Evolutionary conservation across 768 basidiomycete genomes (phyloP).

Genomic region (Boletus tomentosulus): DNA sequence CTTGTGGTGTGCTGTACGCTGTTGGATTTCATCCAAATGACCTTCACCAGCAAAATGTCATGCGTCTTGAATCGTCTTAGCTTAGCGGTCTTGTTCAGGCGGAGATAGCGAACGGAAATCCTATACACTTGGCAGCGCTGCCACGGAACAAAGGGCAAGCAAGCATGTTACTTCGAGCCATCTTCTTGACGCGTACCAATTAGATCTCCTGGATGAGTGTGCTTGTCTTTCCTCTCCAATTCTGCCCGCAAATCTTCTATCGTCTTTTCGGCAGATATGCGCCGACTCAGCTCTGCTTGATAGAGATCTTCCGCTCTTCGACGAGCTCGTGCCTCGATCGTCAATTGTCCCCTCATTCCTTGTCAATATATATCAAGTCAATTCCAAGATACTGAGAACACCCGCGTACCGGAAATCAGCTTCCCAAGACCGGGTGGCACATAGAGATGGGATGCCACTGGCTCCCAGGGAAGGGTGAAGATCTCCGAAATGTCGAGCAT

Average conservation of each 20-base stretch:
- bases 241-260: conserved; percentile 15
- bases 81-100: too few relatives aligned
- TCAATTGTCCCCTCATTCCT: conserved; percentile 35
- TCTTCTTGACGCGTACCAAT: neutral
- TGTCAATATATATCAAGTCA: conserved; percentile 1
- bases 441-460: conserved; percentile 26
- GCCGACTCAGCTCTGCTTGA: conserved; percentile 29
- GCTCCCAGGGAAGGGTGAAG: conserved; percentile 33
- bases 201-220: neutral
- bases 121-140: neutral
- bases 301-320: conserved; percentile 30
- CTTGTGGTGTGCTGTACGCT: too few relatives aligned
- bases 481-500: conserved; percentile 34
- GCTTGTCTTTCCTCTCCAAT: conserved; percentile 2
- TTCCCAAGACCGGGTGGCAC: conserved; percentile 34
- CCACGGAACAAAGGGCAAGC: neutral
- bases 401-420: conserved; percentile 32
- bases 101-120: too few relatives aligned
- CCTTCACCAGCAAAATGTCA: too few relatives aligned
- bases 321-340: conserved; percentile 30
- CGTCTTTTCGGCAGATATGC: conserved; percentile 29
- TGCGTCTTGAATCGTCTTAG: too few relatives aligned
- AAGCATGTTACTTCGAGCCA: neutral
- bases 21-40: too few relatives aligned
- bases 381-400: neutral